Evolutionary conservation across 192 early-diverging fungal genomes (phyloP).

Genomic region (Coemansia sp.): DNA sequence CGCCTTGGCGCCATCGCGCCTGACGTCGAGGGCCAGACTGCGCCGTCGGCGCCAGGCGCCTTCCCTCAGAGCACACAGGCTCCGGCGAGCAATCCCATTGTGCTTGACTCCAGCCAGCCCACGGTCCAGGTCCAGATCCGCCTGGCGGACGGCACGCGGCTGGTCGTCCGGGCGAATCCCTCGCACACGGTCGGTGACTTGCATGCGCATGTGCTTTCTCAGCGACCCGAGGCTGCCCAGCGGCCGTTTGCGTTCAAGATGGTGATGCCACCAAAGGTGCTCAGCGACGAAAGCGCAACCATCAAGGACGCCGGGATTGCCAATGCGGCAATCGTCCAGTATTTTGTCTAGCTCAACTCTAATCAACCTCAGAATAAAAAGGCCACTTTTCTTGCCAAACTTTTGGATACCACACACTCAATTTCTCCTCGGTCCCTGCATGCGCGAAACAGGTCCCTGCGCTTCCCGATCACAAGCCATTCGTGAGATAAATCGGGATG

Average conservation of each 20-base stretch:
- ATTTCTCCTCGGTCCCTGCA: too few species aligned
- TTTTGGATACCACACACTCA: too few species aligned
- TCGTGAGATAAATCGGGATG: not conserved
- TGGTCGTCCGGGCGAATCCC: conserved; percentile 90
- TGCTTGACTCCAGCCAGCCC: conserved; percentile 73
- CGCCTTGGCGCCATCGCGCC: conserved; percentile 68
- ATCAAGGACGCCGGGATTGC: conserved; percentile 81
- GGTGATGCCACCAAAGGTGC: conserved; percentile 80
- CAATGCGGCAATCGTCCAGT: conserved; percentile 84
- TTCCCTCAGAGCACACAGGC: conserved; percentile 7
- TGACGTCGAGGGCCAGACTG: conserved; percentile 9
- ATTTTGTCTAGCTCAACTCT: conserved; percentile 32
- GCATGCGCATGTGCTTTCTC: conserved; percentile 69
- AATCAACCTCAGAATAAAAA: not conserved
- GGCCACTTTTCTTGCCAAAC: too few species aligned
- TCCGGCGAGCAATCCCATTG: conserved; percentile 29
- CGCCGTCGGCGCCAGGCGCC: conserved; percentile 16
- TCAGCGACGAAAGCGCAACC: conserved; percentile 68
- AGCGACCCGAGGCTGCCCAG: conserved; percentile 58
- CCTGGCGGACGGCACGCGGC: conserved; percentile 81
- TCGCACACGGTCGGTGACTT: conserved; percentile 87
- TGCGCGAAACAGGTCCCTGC: not conserved
- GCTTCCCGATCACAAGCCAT: not conserved
- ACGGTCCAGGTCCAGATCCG: conserved; percentile 89
- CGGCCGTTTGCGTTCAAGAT: conserved; percentile 77